Evolutionary conservation across 164 flowering plant species (phyloP), one percentile per base, ranked within the genome.

Genomic region (Dillenia turbinata): DNA sequence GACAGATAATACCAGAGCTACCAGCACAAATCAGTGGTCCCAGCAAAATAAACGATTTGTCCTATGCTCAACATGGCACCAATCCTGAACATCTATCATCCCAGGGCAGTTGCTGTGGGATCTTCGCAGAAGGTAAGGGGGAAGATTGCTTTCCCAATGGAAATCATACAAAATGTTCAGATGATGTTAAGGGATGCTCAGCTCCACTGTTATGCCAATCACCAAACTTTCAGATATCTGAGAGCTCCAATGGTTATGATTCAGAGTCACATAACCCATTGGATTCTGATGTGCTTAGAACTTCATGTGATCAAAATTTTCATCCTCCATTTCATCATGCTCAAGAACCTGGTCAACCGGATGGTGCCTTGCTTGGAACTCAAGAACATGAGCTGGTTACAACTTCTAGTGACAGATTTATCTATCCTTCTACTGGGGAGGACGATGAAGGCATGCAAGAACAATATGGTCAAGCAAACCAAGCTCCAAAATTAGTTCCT

Each of bases 371-470:
- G 13, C 51, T 59, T 60, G 76, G 59, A 66, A 56, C 63, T 64
- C 75, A 78, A 48, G 81, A 78, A 14, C 73, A 67, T 43, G 78
- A 73, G 24, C 54, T 67, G 55, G 44, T 59, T 55, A 17, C 77
- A 44, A 71, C 53, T 59, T 60, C 71, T 56, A 58, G 58, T 63
- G 80, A 81, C 60, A 82, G 63, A 15, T 78, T 83, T 69, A 61
- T 68, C 44, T 66, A 63, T 72, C 40, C 40, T 73, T 71, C 79
- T 63, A 62, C 73, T 33, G 40, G 40, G 64, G 64, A 70, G 61
- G 74, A 65, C 64, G 75, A 67, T 68, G 19, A 59, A 49, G 74
- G 65, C 66, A 47, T 65, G 44, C 67, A 73, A 57, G 71, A 67
- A 61, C 80, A 70, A 48, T 47, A 51, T 15, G 79, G 73, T 50